Evolutionary conservation across 306 rosid species (phyloP), one percentile per base, ranked within the genome.

Genomic region (Ammopiptanthus mongolicus): DNA sequence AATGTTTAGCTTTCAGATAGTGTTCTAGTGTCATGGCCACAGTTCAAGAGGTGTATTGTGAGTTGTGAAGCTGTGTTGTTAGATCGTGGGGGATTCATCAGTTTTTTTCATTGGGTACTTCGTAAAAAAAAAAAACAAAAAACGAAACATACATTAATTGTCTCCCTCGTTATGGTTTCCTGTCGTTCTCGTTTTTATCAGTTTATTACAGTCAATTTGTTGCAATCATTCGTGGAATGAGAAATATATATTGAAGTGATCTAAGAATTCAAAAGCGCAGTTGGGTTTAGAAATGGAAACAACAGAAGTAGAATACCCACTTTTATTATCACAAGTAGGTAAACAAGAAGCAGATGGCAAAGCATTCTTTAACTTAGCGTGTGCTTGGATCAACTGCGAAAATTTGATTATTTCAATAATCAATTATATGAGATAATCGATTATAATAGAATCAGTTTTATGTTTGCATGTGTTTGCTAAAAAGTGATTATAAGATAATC

Each of bases 1-100:
- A 8, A 50, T 74, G 65, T 34, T 71, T 75, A 56, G 58, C 71
- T 79, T 48, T 48, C 25, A 44, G 64, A 66, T 74, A 37, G 57
- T 62, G 62, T 72, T 63, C 34, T 34, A 22, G 23, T 52, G 69
- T 56, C 42, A 58, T 75, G 73, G 25, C 61, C 42, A 71, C 69
- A 59, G 61, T 61, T 64, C 6, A 53, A 44, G 60, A 68, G 75
- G 65, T 56, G 51, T 14, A 70, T 56, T 62, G 22, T 71, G n/a
- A 21, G 73, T 59, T 50, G 48, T 36, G 73, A 78, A 68, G 52
- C 17, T 61, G 81, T 74, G 69, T 63, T 64, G 23, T 39, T 64
- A 79, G 83, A 25, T 55, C 65, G 25, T 21, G 18, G 23, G 62
- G 75, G 55, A 55, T 73, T 77, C 25, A 5, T 29, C 73, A 25